Base-by-base conservation (phyloP, 805 yeast genomes). In the Kodamaea hsintzibuensis region DNA sequence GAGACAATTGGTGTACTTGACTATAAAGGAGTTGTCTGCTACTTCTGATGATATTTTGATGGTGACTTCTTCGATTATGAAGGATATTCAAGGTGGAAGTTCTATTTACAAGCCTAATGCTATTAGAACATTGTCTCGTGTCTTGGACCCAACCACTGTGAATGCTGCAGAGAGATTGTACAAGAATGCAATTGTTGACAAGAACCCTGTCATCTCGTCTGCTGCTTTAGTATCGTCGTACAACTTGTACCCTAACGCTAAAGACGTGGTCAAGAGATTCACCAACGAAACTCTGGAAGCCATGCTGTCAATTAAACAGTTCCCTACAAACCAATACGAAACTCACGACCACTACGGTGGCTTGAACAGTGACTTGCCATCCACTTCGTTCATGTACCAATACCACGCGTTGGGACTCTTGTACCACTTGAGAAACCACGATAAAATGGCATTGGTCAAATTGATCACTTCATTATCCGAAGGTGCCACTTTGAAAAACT, bases 61-160 rank as follows among this genome's bases (percentile, higher is more conserved):
- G 98, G 98, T 93, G 25, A 95, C 99, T 25, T 90, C 97, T 2
- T 91, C 97, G 25, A 92, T 95, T 67, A 95, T 95, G 98, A 92
- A 92, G 74, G 99, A 95, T 74, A 90, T 95, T 52, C 98, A 96
- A 74, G 86, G 85, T 60, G 93, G 93, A 54, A 96, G 90, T 55
- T 77, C 83, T 59, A 77, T 91, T 57, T 91, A 88, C 73, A 91
- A 91, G 67, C 97, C 99, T 53, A 88, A 95, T 68, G 98, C 99
- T 19, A 88, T 95, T 58, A 85, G 99, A 70, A 88, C 98, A 0
- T 80, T 95, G 64, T 84, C 92, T 17, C 83, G 96, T 60, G 96
- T 95, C 38, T 80, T 95, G 66, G 99, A 95, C 69, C 88, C 86
- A 18, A 80, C 91, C 33, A 92, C 97, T 8, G 96, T 96, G 47